Evolutionary conservation across 2,329 filamentous ascomycete genomes (phyloP), one percentile per base, ranked within the genome.

Genomic region (Ophiostoma piceae): DNA sequence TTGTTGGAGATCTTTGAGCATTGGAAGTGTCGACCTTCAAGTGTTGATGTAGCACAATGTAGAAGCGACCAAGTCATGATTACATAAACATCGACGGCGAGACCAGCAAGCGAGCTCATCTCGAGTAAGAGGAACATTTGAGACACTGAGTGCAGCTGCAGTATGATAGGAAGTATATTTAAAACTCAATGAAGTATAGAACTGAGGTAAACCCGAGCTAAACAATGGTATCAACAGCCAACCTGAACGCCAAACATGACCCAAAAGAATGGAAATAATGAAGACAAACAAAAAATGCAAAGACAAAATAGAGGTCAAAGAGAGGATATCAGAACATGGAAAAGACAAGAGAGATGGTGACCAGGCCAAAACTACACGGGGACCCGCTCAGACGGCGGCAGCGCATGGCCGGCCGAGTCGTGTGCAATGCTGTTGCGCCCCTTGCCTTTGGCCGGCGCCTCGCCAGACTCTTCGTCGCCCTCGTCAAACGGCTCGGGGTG

Each of bases 351-450:
- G 47, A 32, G 11, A 62, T 32, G 26, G 8, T n/a, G 9, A 6
- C 26, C 12, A 14, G 51, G 26, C 29, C 26, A 29, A 29, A 29
- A 29, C 26, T 64, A 37, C 37, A 22, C 19, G 14, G 85, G 84
- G 16, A 84, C 84, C 73, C 81, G 81, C 75, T 87, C 85, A 1
- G 85, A 79, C 29, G 82, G 78, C 8, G 85, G 85, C 32, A 87
- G 77, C 57, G 77, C 76, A 68, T 85, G 79, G 54, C 86, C 85
- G 22, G 82, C 82, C 0, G 81, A 79, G 73, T 88, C 86, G 70
- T 82, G 79, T 2, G 82, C 73, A 19, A 77, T 73, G 43, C 67
- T 47, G 11, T 78, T 78, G 71, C 82, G 79, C 3, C 75, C 76
- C 72, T 83, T 83, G 2, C 82, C 81, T 71, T 83, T 84, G 11